phyloP scores from a whole-genome alignment of 768 basidiomycete species.

The Pluteus cervinus region DNA sequence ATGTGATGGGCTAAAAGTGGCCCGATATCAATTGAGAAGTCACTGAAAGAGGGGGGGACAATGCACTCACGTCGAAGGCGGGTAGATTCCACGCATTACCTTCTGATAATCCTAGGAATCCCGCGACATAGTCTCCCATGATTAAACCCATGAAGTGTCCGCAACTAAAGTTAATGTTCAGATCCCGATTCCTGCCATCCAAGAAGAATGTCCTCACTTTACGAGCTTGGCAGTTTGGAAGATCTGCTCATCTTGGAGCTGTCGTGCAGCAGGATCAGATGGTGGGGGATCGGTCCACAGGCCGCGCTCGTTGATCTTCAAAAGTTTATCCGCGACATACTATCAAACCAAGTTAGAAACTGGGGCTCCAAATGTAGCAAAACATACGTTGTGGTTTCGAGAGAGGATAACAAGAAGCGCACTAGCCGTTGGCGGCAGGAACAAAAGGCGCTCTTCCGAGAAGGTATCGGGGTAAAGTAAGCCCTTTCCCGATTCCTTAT shows the following conservation, averaged over 20 bases:
- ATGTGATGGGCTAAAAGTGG: no score
- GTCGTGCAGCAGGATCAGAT: slow-evolving; percentile 14
- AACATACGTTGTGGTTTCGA: slow-evolving; percentile 54
- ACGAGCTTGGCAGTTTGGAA: slow-evolving; percentile 52
- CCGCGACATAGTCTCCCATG: slow-evolving; percentile 54
- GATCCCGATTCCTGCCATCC: not conserved
- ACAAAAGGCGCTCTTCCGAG: slow-evolving; percentile 42
- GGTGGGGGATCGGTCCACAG: slow-evolving; percentile 38
- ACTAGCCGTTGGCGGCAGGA: slow-evolving; percentile 47
- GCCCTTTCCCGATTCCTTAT: slow-evolving; percentile 43
- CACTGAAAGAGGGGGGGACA: no score
- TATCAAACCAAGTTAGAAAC: slow-evolving; percentile 13
- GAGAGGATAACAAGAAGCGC: slow-evolving; percentile 51
- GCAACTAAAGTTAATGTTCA: slow-evolving; percentile 22
- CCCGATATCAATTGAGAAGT: no score
- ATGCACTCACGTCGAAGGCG: no score
- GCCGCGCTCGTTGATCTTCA: slow-evolving; percentile 50
- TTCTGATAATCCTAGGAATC: slow-evolving; percentile 49
- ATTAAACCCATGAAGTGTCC: slow-evolving; percentile 51
- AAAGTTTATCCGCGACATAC: slow-evolving; percentile 48
- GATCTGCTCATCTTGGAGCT: slow-evolving; percentile 46
- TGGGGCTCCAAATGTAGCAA: not conserved
- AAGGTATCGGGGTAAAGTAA: slow-evolving; percentile 48
- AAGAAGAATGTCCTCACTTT: slow-evolving; percentile 28
- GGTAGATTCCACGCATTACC: slow-evolving; percentile 48